Evolutionary conservation across 2,329 filamentous ascomycete species (phyloP).

Genomic region (Rugonectria rugulosa): DNA sequence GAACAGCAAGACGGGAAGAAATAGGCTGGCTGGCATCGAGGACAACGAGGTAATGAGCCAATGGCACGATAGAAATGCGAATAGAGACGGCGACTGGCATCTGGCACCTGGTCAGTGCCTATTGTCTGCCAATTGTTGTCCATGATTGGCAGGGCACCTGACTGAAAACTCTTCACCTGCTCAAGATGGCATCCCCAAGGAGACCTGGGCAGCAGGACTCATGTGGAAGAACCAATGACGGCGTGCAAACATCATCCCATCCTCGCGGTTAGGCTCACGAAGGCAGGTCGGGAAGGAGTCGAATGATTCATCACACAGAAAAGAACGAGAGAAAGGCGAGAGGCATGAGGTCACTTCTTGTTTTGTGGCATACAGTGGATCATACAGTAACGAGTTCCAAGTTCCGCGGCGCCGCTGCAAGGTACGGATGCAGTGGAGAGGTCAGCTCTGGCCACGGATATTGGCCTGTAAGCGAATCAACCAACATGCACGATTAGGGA

Average conservation of each 20-base stretch:
- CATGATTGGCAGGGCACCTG: conserved; percentile 6
- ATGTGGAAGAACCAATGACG: not conserved
- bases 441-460: conserved; percentile 16
- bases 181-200: not conserved
- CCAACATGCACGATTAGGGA: not conserved
- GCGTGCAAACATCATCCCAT: not conserved
- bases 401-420: conserved; percentile 6
- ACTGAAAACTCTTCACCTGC: conserved; percentile 15
- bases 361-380: not conserved
- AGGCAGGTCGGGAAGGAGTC: not conserved
- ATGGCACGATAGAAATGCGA: not conserved
- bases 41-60: not conserved
- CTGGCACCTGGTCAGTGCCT: not conserved
- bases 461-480: conserved; percentile 22
- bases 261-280: not conserved
- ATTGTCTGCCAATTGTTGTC: conserved; percentile 1
- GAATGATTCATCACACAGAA: not conserved
- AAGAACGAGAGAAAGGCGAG: too few relatives aligned
- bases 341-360: too few relatives aligned
- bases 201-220: not conserved
- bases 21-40: too few relatives aligned
- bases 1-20: not conserved
- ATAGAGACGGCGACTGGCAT: not conserved
- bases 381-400: not conserved
- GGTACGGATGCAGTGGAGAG: conserved; percentile 14